A percentile compares a stretch with the other conserved stretches of the same genome.
These are phyloP conservation scores for Trichomonas tenax DNA, from an alignment of 208 protist species.

Conservation along the genomic window DNA sequence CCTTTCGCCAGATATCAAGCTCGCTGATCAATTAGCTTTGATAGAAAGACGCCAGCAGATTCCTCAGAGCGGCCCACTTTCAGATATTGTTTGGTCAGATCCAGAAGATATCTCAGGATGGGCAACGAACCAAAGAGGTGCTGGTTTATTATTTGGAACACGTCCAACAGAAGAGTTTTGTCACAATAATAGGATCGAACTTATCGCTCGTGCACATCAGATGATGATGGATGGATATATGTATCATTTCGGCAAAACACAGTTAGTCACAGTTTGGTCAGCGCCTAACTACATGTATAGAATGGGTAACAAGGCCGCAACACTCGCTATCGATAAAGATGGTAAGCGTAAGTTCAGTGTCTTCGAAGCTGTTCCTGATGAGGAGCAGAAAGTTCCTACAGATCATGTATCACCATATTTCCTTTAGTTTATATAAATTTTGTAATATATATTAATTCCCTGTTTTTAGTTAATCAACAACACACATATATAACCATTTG, in stretches of 20 bases:
- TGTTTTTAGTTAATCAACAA: too few species aligned
- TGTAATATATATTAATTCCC: too few species aligned
- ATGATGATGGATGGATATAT: slow-evolving; percentile 52
- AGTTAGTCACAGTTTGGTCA: slow-evolving; percentile 50
- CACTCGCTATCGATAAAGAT: slow-evolving; percentile 72
- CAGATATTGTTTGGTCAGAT: slow-evolving; percentile 90
- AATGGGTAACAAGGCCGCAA: slow-evolving; percentile 44
- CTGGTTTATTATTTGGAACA: slow-evolving; percentile 95
- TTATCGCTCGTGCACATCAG: slow-evolving; percentile 58
- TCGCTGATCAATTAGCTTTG: slow-evolving; percentile 64
- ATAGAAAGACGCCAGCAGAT: slow-evolving; percentile 69
- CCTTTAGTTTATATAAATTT: not conserved
- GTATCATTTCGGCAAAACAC: slow-evolving; percentile 48
- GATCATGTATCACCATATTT: not conserved
- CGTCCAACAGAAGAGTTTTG: slow-evolving; percentile 68
- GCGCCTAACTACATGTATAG: slow-evolving; percentile 54
- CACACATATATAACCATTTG: too few species aligned
- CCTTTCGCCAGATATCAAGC: slow-evolving; percentile 55
- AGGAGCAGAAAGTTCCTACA: slow-evolving; percentile 36
- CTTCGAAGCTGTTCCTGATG: slow-evolving; percentile 88
- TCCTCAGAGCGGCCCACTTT: slow-evolving; percentile 92
- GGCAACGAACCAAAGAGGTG: slow-evolving; percentile 85
- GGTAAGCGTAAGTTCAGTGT: slow-evolving; percentile 63
- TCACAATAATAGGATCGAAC: slow-evolving; percentile 66
- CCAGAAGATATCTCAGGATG: slow-evolving; percentile 81